phyloP scores from a whole-genome alignment of 2,329 filamentous ascomycete species.

The Laburnicola sp. region DNA sequence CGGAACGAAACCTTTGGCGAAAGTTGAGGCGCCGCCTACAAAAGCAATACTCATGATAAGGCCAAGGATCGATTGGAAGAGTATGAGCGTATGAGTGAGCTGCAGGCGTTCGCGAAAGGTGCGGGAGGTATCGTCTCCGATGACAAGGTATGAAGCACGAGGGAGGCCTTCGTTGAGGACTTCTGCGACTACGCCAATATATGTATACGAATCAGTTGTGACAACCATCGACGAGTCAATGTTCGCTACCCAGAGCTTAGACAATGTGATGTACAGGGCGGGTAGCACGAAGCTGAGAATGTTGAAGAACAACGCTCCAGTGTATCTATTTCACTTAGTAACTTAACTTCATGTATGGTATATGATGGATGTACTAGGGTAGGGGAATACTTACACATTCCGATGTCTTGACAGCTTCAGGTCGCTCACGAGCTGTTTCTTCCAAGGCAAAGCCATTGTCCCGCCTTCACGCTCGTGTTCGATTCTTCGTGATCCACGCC shows the following conservation, averaged over 20 bases:
- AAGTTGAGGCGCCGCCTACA: constrained; percentile 55
- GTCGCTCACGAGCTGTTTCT: constrained; percentile 14
- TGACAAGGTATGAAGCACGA: constrained; percentile 67
- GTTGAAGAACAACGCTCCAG: constrained; percentile 65
- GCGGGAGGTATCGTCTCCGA: constrained; percentile 65
- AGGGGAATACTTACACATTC: constrained; percentile 14
- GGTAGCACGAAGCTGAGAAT: constrained; percentile 64
- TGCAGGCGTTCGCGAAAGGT: constrained; percentile 56
- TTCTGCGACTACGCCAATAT: constrained; percentile 68
- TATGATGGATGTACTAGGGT: background rate
- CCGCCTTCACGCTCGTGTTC: background rate
- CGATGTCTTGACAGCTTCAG: constrained; percentile 19
- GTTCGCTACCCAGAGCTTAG: constrained; percentile 71
- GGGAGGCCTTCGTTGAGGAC: constrained; percentile 74
- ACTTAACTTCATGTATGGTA: no score
- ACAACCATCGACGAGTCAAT: constrained; percentile 66
- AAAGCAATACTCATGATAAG: constrained; percentile 64
- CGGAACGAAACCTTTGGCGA: constrained; percentile 67
- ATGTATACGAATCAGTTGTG: constrained; percentile 69
- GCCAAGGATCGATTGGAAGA: constrained; percentile 60
- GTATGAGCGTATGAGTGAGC: constrained; percentile 63
- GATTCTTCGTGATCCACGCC: background rate
- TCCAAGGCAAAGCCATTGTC: constrained; percentile 11
- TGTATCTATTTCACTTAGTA: constrained; percentile 45
- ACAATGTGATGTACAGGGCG: constrained; percentile 67